Evolutionary conservation across 129 eudicot species (phyloP).

Genomic region (Tagetes patula): DNA sequence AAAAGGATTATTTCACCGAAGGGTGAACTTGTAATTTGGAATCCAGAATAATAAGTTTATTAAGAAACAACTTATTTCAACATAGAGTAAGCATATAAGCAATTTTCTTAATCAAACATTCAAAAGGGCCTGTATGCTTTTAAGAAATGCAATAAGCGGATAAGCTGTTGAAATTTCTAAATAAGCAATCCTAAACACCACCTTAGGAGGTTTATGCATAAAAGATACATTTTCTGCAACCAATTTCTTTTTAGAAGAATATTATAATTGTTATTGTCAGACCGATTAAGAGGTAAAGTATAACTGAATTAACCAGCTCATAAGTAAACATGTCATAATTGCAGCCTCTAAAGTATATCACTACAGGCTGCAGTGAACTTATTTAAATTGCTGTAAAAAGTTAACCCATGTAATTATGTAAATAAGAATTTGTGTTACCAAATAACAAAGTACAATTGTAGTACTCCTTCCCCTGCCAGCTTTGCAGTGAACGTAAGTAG

Average conservation of each 20-base stretch:
- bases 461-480: slow-evolving; percentile 97
- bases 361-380: not conserved
- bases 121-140: not conserved
- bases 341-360: slow-evolving; percentile 14
- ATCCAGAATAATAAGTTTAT: not conserved
- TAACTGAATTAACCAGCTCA: not conserved
- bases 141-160: not conserved
- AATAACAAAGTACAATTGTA: slow-evolving; percentile 83
- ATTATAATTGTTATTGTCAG: not conserved
- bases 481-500: slow-evolving; percentile 91
- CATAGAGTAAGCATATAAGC: not conserved
- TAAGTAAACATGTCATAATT: not conserved
- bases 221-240: not conserved
- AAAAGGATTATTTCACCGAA: not conserved
- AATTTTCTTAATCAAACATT: not conserved
- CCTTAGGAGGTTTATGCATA: not conserved
- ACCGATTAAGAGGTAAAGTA: not conserved
- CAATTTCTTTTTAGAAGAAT: not conserved
- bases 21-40: not conserved
- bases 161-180: not conserved
- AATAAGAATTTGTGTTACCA: slow-evolving; percentile 42
- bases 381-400: not conserved
- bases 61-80: not conserved
- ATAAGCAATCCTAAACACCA: not conserved
- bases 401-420: not conserved